These are phyloP conservation scores for Saccharum hybrid DNA, from an alignment of 202 grass and related monocot genomes.

Conservation along the genomic window DNA sequence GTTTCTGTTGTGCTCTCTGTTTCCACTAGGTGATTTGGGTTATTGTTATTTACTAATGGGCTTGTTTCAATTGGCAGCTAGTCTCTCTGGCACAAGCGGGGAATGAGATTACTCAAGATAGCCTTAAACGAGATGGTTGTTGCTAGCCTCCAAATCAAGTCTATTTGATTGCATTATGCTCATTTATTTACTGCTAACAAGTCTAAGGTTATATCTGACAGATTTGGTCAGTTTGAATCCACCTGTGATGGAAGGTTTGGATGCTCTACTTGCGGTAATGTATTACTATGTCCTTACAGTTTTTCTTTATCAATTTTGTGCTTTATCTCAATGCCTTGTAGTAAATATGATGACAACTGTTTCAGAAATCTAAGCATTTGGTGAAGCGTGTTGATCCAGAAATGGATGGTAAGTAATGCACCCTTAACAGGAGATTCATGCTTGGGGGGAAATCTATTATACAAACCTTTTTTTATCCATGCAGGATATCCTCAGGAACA, in stretches of 20 bases:
- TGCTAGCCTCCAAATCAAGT: constrained; percentile 24
- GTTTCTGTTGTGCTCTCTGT: background rate
- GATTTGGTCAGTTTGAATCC: constrained; percentile 79
- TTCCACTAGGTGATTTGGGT: background rate
- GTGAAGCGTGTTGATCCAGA: constrained; percentile 69
- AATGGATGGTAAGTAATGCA: constrained; percentile 61
- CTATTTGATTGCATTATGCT: constrained; percentile 20
- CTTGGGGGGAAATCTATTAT: background rate
- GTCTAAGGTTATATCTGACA: constrained; percentile 40
- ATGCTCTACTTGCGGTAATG: constrained; percentile 68
- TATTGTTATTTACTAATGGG: background rate
- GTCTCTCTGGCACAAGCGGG: constrained; percentile 86
- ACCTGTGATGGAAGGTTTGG: constrained; percentile 88
- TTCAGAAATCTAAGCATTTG: constrained; percentile 85
- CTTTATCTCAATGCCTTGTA: constrained; percentile 9
- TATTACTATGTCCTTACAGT: background rate
- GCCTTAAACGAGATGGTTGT: constrained; percentile 67
- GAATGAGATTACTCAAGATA: constrained; percentile 73
- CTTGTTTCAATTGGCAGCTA: constrained; percentile 62
- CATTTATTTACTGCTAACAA: background rate
- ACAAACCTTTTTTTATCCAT: constrained; percentile 31
- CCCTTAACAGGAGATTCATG: constrained; percentile 30
- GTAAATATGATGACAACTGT: background rate
- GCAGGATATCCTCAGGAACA: constrained; percentile 66
- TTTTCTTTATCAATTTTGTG: background rate